Percentiles rank a stretch among this genome's conserved stretches.
phyloP scores from a whole-genome alignment of 371 early-diverging fungal genomes.

The Conidiobolus incongruus region DNA sequence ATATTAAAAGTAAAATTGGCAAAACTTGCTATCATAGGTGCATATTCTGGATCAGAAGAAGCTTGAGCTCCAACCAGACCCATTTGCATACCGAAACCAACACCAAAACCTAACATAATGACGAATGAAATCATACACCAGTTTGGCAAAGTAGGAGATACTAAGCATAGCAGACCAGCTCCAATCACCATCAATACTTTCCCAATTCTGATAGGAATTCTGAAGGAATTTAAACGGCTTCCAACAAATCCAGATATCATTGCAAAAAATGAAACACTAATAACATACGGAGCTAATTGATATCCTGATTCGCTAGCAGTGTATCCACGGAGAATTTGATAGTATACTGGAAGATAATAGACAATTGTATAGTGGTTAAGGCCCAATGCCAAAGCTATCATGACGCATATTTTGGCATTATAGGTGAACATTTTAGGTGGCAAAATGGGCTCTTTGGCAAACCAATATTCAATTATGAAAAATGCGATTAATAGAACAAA shows the following conservation, averaged over 20 bases:
- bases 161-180: slow-evolving; percentile 8
- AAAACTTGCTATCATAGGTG: slow-evolving; percentile 19
- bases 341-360: slow-evolving; percentile 42
- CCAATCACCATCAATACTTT: slow-evolving; percentile 14
- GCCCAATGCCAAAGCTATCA: too few species aligned
- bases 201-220: slow-evolving; percentile 19
- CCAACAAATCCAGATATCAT: slow-evolving; percentile 9
- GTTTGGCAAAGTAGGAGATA: background rate
- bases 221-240: too few species aligned
- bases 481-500: slow-evolving; percentile 15
- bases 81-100: slow-evolving; percentile 35
- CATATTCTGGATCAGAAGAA: slow-evolving; percentile 6
- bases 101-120: slow-evolving; percentile 19
- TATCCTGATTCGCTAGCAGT: slow-evolving; percentile 31
- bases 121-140: background rate
- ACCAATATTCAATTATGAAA: slow-evolving; percentile 17
- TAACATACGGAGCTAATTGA: slow-evolving; percentile 31
- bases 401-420: slow-evolving; percentile 2
- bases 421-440: slow-evolving; percentile 21
- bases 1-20: slow-evolving; percentile 33
- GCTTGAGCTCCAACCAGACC: slow-evolving; percentile 25
- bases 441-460: slow-evolving; percentile 23
- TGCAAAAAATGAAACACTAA: slow-evolving; percentile 11
- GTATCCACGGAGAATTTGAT: slow-evolving; percentile 29
- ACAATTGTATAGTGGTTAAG: slow-evolving; percentile 29